These are phyloP conservation scores for Mycena vulgaris DNA, from an alignment of 768 basidiomycete genomes.

Conservation along the genomic window DNA sequence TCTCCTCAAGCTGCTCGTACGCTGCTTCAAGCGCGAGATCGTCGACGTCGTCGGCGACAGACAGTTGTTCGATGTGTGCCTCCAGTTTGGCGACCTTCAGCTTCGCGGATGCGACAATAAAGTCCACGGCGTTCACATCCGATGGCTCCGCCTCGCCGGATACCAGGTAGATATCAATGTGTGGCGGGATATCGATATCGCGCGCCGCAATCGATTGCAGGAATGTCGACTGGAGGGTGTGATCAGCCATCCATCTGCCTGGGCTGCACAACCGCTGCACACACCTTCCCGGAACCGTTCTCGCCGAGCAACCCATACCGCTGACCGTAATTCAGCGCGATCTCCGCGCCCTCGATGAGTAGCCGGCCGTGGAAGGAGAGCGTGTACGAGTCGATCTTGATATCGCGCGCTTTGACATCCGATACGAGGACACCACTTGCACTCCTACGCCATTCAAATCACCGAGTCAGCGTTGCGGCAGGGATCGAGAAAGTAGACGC, in stretches of 20 bases:
- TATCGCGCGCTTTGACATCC: slow-evolving; percentile 93
- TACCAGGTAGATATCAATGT: slow-evolving; percentile 99
- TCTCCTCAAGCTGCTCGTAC: slow-evolving; percentile 97
- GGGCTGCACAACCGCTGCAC: slow-evolving; percentile 35
- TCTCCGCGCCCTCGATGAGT: slow-evolving; percentile 75
- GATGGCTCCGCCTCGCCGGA: slow-evolving; percentile 96
- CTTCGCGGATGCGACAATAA: slow-evolving; percentile 93
- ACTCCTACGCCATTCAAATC: slow-evolving; percentile 68
- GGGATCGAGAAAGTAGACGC: slow-evolving; percentile 34
- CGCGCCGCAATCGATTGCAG: slow-evolving; percentile 96
- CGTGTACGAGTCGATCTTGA: slow-evolving; percentile 97
- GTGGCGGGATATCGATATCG: slow-evolving; percentile 93
- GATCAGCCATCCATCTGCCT: slow-evolving; percentile 19
- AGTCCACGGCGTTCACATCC: slow-evolving; percentile 96
- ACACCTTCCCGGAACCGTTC: slow-evolving; percentile 98
- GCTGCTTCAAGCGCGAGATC: slow-evolving; percentile 89
- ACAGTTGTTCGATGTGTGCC: slow-evolving; percentile 93
- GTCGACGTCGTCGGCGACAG: slow-evolving; percentile 90
- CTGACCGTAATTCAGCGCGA: slow-evolving; percentile 91
- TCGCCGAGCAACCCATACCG: slow-evolving; percentile 96
- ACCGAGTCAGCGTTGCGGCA: background rate
- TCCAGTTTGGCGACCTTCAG: slow-evolving; percentile 96
- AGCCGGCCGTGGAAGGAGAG: slow-evolving; percentile 97
- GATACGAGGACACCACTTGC: slow-evolving; percentile 94
- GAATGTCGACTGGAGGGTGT: slow-evolving; percentile 84